phyloP scores from a whole-genome alignment of 2,329 filamentous ascomycete genomes.

The Fusarium musae region DNA sequence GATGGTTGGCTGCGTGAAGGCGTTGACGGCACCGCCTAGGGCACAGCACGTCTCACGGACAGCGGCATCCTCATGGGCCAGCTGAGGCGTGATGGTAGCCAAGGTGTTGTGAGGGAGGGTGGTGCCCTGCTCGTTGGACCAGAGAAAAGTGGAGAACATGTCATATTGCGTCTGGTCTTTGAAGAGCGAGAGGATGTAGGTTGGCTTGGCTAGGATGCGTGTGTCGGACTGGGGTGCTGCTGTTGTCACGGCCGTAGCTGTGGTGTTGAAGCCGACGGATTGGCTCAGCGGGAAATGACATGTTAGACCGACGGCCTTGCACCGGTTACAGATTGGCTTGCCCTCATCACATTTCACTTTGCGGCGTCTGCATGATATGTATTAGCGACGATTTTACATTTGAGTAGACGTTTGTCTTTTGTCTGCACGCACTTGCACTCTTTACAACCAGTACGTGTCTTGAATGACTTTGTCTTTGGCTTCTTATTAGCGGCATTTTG shows the following conservation, averaged over 20 bases:
- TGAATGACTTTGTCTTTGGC: slow-evolving; percentile 30
- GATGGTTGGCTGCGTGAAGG: slow-evolving; percentile 22
- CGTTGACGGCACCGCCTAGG: slow-evolving; percentile 26
- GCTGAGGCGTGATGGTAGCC: slow-evolving; percentile 34
- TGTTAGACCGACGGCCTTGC: slow-evolving; percentile 14
- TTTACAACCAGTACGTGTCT: slow-evolving; percentile 37
- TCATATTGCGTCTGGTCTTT: slow-evolving; percentile 38
- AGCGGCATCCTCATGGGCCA: slow-evolving; percentile 28
- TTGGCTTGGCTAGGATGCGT: slow-evolving; percentile 30
- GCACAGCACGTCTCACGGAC: slow-evolving; percentile 39
- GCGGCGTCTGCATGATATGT: slow-evolving; percentile 29
- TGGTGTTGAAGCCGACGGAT: not conserved
- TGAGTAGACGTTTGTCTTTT: not conserved
- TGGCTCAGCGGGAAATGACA: slow-evolving; percentile 28
- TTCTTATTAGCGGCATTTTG: slow-evolving; percentile 7
- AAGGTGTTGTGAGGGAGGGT: slow-evolving; percentile 34
- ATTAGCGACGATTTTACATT: not conserved
- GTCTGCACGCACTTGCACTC: slow-evolving; percentile 36
- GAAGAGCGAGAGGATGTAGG: slow-evolving; percentile 30
- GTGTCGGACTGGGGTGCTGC: not conserved
- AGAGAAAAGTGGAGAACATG: slow-evolving; percentile 36
- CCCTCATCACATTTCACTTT: slow-evolving; percentile 42
- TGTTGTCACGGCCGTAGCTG: not conserved
- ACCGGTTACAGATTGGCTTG: slow-evolving; percentile 33
- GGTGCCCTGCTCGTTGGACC: slow-evolving; percentile 28